Base-by-base conservation (phyloP, 768 basidiomycete genomes). In the Russula abietina region DNA sequence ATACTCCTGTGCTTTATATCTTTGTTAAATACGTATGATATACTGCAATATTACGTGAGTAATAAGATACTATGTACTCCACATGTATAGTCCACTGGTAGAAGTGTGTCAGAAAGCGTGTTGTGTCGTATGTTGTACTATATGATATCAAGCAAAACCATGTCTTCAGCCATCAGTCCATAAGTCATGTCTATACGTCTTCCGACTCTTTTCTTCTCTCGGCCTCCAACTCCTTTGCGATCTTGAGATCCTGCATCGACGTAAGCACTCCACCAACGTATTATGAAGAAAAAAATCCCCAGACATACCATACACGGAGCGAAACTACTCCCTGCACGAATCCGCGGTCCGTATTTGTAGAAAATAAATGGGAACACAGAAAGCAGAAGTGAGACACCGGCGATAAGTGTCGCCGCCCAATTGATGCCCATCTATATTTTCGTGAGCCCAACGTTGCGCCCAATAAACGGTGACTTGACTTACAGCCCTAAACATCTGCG, bases 401-500 rank as follows among this genome's bases (percentile, higher is more conserved):
- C 48, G 9, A 49, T 16, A 28, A 49, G 48, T 6, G 48, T 49
- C 16, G 48, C 48, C 26, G 48, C 48, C 48, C 48, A 49, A 6
- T 49, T 26, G 7, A 28, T 49, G 16, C 48, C 26, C 48, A 49
- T 49, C 48, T 49, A 8, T 49, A 4, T 8, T 17, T 16, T 16
- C 24, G 48, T 49, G 11, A 46, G 45, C 11, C 43, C 45, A 11
- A 46, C 45, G 22, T 5, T 46, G 11, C 9, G n/a, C 10, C 10
- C 5, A 22, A 8, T 22, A 22, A 17, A n/a, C 10, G 62, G 83
- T 22, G 5, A 39, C 9, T 10, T 11, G 30, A 56, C 60, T 4
- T 19, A 61, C 60, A 5, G 76, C 77, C 3, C 70, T 70, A 75
- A 85, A 88, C 82, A 85, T 83, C 69, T 86, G 82, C 8, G 78